These are phyloP conservation scores for Microdochium bolleyi DNA, from an alignment of 2,329 filamentous ascomycete genomes.

Conservation along the genomic window DNA sequence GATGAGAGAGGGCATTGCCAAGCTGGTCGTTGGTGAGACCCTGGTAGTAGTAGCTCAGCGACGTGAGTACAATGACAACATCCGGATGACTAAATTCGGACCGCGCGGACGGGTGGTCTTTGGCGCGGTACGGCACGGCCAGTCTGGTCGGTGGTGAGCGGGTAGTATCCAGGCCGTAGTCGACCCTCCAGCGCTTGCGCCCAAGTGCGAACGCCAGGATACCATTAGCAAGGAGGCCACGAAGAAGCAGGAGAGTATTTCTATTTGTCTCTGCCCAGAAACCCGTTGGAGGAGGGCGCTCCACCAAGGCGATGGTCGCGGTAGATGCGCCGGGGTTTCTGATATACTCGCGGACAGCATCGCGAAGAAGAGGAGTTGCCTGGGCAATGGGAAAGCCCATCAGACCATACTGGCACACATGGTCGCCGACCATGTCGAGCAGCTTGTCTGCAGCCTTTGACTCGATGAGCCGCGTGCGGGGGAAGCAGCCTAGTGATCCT, in stretches of 20 bases:
- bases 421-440: conserved; percentile 20
- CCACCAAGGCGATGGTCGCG: conserved; percentile 23
- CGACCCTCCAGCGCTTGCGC: conserved; percentile 56
- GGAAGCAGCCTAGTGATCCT: conserved; percentile 27
- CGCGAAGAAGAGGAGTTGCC: conserved; percentile 19
- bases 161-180: conserved; percentile 47
- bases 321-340: conserved; percentile 19
- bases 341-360: conserved; percentile 35
- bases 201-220: conserved; percentile 44
- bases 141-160: conserved; percentile 34
- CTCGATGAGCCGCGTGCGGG: conserved; percentile 38
- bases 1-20: conserved; percentile 31
- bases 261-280: conserved; percentile 28
- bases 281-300: conserved; percentile 15
- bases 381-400: conserved; percentile 30
- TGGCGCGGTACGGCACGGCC: conserved; percentile 52
- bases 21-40: conserved; percentile 46
- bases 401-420: conserved; percentile 34
- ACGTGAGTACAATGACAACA: conserved; percentile 46
- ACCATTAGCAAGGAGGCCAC: conserved; percentile 47
- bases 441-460: conserved; percentile 19
- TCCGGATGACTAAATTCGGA: conserved; percentile 59
- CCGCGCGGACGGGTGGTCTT: conserved; percentile 44
- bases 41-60: conserved; percentile 45
- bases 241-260: conserved; percentile 35